Evolutionary conservation across 2,329 filamentous ascomycete species (phyloP).

Genomic region (Diaporthe vexans): DNA sequence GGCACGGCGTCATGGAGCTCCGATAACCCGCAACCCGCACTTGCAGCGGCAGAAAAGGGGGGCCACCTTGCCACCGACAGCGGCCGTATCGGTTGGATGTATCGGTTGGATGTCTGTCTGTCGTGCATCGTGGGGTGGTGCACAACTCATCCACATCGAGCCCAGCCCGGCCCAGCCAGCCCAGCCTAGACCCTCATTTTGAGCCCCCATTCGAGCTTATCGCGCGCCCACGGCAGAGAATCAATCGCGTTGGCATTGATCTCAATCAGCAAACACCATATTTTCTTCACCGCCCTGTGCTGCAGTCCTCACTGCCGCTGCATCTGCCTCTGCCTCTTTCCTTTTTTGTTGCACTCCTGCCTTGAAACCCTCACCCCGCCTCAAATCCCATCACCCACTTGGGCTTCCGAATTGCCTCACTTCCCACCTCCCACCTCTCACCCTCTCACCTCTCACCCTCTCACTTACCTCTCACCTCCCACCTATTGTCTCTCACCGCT

Average conservation of each 20-base stretch:
- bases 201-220: slow-evolving; percentile 27
- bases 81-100: neutral
- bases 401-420: neutral
- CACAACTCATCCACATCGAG: slow-evolving; percentile 12
- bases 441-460: neutral
- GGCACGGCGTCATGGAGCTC: slow-evolving; percentile 22
- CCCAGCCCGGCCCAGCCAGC: slow-evolving; percentile 20
- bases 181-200: slow-evolving; percentile 6
- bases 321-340: neutral
- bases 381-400: neutral
- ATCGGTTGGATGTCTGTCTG: neutral
- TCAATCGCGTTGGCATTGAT: slow-evolving; percentile 9
- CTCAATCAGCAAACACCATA: slow-evolving; percentile 29
- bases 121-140: neutral
- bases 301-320: neutral
- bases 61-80: slow-evolving; percentile 3
- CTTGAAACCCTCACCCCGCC: neutral
- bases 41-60: neutral
- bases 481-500: neutral
- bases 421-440: neutral
- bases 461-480: neutral
- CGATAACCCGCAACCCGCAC: slow-evolving; percentile 20
- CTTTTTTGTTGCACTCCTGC: neutral
- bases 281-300: slow-evolving; percentile 23
- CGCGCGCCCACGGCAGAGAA: neutral